Evolutionary conservation across 495 filamentous ascomycete species (phyloP), one percentile per base, ranked within the genome.

Genomic region (Penicillium dipodomyicola): DNA sequence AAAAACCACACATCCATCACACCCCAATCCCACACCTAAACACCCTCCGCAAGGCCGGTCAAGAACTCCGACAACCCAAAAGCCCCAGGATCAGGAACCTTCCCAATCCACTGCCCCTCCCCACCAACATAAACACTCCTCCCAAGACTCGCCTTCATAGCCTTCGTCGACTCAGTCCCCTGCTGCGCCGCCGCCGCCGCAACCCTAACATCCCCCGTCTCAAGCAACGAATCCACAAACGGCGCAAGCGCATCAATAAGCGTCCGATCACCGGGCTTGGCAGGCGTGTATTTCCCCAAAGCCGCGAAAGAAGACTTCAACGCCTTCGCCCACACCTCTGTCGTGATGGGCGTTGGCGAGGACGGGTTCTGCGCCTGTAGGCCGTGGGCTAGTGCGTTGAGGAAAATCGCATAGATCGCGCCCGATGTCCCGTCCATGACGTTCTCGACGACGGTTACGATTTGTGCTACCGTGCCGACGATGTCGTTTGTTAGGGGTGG

Each of bases 381-480:
- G 1, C 87, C 84, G 57, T 88, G 84, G 19, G 89, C 87, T 2
- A 98, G 85, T 0, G 92, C 84, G 69, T 96, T 96, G 50, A 98
- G 80, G 79, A 96, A 98, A 61, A 98, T 98, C 37, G 92, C 89
- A 70, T 96, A 97, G 27, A 98, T 78, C 5, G 95, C 94, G 3
- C 94, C 94, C 0, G 91, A 96, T 11, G 94, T 98, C 47, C 94
- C 94, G 67, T 96, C 94, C 94, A 98, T 98, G 41, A 77, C 84
- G 40, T 73, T 85, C 68, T 98, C 94, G n/a, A 97, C 84, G 5
- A 92, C 82, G 8, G 80, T 81, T n/a, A 88, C 87, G 52, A 98
- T 89, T 58, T 80, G 82, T 51, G 85, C 80, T 15, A 97, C 74
- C 25, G 91, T 86, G 30, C 84, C 65, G 8, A 91, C 84, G 8